Conservation (phyloP, 2,329 filamentous ascomycete species). For the Pestalotiopsis sp. region DNA sequence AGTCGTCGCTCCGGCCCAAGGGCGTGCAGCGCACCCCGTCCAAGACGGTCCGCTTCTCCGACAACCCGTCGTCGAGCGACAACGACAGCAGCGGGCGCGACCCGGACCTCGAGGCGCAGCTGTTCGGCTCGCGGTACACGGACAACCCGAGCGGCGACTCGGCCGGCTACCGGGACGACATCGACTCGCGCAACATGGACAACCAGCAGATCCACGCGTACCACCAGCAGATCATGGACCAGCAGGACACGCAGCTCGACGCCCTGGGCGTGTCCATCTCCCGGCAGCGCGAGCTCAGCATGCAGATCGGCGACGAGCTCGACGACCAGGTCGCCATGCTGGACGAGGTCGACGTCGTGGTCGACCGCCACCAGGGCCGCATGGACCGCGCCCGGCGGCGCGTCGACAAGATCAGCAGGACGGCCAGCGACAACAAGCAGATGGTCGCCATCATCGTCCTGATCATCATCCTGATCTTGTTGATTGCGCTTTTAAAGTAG, state of each 20-base stretch:
- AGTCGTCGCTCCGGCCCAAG: conserved; percentile 31
- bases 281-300: conserved; percentile 87
- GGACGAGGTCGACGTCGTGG: conserved; percentile 83
- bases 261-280: conserved; percentile 82
- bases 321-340: conserved; percentile 88
- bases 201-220: conserved; percentile 89
- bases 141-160: conserved; percentile 64
- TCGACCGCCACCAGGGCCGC: conserved; percentile 78
- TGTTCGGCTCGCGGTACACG: conserved; percentile 62
- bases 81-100: conserved; percentile 37
- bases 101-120: conserved; percentile 46
- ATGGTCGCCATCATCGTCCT: conserved; percentile 80
- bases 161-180: conserved; percentile 62
- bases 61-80: conserved; percentile 49
- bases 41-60: conserved; percentile 87
- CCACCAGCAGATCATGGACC: conserved; percentile 77
- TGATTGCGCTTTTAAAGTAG: conserved; percentile 82
- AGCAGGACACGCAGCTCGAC: conserved; percentile 95
- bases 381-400: conserved; percentile 75
- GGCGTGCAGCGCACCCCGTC: conserved; percentile 38
- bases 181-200: conserved; percentile 62
- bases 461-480: conserved; percentile 78
- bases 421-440: conserved; percentile 84
- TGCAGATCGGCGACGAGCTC: conserved; percentile 95
- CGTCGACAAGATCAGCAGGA: conserved; percentile 71